phyloP scores from a whole-genome alignment of 1,284 basidiomycete species.

The Pseudomicrostroma phylloplanum region DNA sequence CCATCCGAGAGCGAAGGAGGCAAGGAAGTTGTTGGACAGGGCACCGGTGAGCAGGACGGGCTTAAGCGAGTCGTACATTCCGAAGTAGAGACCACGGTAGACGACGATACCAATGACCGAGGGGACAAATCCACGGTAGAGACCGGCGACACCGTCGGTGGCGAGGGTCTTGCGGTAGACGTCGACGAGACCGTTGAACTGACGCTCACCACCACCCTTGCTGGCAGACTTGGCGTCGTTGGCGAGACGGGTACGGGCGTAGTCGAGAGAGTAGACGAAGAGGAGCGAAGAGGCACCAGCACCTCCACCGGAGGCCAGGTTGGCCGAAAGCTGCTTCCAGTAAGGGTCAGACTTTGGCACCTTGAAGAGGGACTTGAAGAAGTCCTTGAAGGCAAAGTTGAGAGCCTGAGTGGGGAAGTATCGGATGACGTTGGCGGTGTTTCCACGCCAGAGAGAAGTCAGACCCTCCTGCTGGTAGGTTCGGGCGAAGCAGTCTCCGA shows the following conservation, averaged over 20 bases:
- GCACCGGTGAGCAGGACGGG: constrained; percentile 48
- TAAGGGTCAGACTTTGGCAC: constrained; percentile 50
- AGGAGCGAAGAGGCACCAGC: constrained; percentile 51
- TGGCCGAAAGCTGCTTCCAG: constrained; percentile 49
- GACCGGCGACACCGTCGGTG: constrained; percentile 50
- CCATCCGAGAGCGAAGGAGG: constrained; percentile 51
- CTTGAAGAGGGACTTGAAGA: constrained; percentile 50
- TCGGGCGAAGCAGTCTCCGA: constrained; percentile 51
- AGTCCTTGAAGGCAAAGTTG: constrained; percentile 52
- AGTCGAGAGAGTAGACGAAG: constrained; percentile 52
- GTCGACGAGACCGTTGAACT: constrained; percentile 52
- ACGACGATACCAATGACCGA: constrained; percentile 51
- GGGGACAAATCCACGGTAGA: constrained; percentile 52
- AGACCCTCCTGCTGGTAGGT: constrained; percentile 51
- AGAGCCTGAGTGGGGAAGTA: constrained; percentile 51
- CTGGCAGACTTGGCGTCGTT: constrained; percentile 51
- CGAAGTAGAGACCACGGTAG: constrained; percentile 52
- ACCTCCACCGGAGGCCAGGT: constrained; percentile 51
- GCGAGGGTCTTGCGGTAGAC: constrained; percentile 51
- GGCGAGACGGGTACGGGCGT: constrained; percentile 52
- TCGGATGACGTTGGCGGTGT: constrained; percentile 51
- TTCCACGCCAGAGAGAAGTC: constrained; percentile 51
- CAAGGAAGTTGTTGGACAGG: constrained; percentile 49
- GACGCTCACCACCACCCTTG: constrained; percentile 50
- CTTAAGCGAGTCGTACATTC: constrained; percentile 52